These are phyloP conservation scores for Yamadazyma takamatsuzukensis DNA, from an alignment of 805 yeast genomes.

Conservation along the genomic window DNA sequence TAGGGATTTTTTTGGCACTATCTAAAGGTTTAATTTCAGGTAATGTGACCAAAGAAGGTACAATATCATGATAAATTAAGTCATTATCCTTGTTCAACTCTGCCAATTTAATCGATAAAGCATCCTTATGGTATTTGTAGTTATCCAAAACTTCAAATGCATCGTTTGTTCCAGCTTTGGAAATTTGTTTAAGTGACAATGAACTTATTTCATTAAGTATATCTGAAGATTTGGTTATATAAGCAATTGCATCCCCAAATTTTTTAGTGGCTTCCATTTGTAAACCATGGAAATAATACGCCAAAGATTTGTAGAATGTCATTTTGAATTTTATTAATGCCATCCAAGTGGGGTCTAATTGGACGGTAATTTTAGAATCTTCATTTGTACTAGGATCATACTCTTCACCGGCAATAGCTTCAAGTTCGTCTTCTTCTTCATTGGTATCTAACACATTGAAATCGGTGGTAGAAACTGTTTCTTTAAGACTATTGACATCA, in stretches of 20 bases:
- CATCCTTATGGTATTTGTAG: constrained; percentile 40
- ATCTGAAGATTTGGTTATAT: constrained; percentile 48
- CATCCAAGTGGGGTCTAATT: constrained; percentile 46
- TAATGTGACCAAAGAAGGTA: constrained; percentile 60
- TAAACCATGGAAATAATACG: constrained; percentile 58
- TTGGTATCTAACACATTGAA: constrained; percentile 21
- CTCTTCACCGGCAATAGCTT: constrained; percentile 12
- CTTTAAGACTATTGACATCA: constrained; percentile 6
- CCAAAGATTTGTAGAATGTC: constrained; percentile 54
- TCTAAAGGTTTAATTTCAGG: constrained; percentile 67
- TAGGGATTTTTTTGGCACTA: constrained; percentile 58
- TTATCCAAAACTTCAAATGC: constrained; percentile 38
- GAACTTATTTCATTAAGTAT: constrained; percentile 31
- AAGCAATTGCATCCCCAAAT: constrained; percentile 75
- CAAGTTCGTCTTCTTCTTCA: constrained; percentile 26
- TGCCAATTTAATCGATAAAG: constrained; percentile 30
- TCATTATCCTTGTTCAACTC: constrained; percentile 80
- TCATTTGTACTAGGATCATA: constrained; percentile 20
- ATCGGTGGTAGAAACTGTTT: constrained; percentile 10
- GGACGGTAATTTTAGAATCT: constrained; percentile 19
- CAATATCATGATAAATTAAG: constrained; percentile 74
- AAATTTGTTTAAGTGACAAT: constrained; percentile 20
- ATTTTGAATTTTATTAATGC: constrained; percentile 49
- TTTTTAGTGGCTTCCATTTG: constrained; percentile 52
- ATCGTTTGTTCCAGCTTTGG: constrained; percentile 21